A percentile compares a stretch with the other conserved stretches of the same genome.
phyloP scores from a whole-genome alignment of 352 stramenopile genomes.

The Globisporangium yorkense region DNA sequence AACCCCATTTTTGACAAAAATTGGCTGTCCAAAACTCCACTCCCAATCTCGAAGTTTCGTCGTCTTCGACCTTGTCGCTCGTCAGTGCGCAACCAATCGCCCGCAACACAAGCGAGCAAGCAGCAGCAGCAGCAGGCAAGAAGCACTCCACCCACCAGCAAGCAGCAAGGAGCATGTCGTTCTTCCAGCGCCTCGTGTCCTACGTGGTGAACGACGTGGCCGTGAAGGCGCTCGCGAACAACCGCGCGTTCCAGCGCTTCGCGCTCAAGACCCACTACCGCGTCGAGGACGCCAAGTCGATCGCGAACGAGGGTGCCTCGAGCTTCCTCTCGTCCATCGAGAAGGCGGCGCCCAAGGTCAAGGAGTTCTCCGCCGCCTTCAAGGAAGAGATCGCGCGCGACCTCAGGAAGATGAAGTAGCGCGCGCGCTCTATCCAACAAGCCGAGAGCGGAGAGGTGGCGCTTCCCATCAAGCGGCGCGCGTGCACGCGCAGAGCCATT shows the following conservation, averaged over 20 bases:
- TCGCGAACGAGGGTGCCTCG: conserved; percentile 43
- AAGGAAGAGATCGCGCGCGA: conserved; percentile 71
- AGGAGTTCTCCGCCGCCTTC: conserved; percentile 65
- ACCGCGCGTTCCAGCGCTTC: conserved; percentile 78
- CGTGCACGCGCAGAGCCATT: no score
- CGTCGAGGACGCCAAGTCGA: conserved; percentile 76
- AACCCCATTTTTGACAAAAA: no score
- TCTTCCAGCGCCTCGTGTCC: conserved; percentile 76
- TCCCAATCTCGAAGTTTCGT: no score
- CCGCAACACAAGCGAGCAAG: not conserved
- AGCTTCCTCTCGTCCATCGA: conserved; percentile 45
- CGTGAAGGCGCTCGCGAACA: conserved; percentile 79
- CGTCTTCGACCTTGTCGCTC: no score
- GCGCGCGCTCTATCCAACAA: no score
- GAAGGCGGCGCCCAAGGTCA: conserved; percentile 62
- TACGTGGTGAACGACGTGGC: conserved; percentile 84
- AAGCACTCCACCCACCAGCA: not conserved
- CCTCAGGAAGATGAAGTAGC: conserved; percentile 70
- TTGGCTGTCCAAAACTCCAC: no score
- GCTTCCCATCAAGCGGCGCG: not conserved
- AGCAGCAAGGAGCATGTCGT: conserved; percentile 37
- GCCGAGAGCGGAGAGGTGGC: not conserved
- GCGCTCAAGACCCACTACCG: conserved; percentile 82
- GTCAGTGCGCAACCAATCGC: not conserved
- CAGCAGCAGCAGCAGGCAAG: not conserved